These are phyloP conservation scores for Sporothrix inflata DNA, from an alignment of 2,329 filamentous ascomycete species.

Conservation along the genomic window DNA sequence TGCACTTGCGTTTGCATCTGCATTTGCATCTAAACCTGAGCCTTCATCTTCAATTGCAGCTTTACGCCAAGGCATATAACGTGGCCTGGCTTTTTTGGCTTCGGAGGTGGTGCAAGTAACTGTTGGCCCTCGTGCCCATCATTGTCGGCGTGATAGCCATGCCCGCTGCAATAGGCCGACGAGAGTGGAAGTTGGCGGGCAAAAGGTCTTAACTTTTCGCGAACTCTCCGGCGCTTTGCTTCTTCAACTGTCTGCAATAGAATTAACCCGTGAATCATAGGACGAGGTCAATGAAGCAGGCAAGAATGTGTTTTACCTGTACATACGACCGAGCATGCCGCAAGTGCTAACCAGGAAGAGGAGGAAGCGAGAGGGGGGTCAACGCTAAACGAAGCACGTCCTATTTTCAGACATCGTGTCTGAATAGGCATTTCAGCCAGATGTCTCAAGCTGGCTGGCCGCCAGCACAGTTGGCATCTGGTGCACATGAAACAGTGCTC, in stretches of 20 bases:
- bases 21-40: neutral
- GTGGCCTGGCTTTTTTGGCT: too few species aligned
- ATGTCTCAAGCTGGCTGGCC: neutral
- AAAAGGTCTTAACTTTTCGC: neutral
- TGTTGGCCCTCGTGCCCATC: too few species aligned
- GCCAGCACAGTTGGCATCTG: neutral
- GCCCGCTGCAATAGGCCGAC: neutral
- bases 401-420: neutral
- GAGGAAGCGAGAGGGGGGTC: neutral
- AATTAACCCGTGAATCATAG: neutral
- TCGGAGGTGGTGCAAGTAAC: too few species aligned
- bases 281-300: too few species aligned
- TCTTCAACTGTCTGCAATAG: neutral
- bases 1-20: neutral
- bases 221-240: neutral
- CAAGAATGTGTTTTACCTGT: too few species aligned
- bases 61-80: neutral
- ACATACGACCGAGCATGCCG: neutral
- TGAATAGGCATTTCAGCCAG: neutral
- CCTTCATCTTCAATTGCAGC: neutral
- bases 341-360: neutral
- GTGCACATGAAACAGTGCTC: constrained; percentile 2
- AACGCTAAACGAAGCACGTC: neutral
- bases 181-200: neutral
- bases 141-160: too few species aligned